Evolutionary conservation across 768 basidiomycete species (phyloP).

Genomic region (Amanita polypyramis): DNA sequence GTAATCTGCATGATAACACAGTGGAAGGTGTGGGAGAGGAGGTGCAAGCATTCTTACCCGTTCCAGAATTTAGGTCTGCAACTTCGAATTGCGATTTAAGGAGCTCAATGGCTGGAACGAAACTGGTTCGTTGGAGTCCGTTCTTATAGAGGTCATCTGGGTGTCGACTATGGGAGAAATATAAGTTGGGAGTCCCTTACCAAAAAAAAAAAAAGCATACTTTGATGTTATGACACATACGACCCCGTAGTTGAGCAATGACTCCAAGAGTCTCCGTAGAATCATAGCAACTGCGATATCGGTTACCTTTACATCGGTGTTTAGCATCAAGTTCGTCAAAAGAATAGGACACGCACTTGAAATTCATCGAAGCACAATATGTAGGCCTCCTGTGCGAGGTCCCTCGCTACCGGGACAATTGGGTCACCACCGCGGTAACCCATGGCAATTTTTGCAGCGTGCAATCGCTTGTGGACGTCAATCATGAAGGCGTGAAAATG

Average conservation of each 20-base stretch:
- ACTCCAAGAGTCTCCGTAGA: constrained; percentile 78
- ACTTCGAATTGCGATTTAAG: constrained; percentile 82
- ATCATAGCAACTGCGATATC: constrained; percentile 99
- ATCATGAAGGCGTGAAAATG: constrained; percentile 99
- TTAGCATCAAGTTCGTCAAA: constrained; percentile 1
- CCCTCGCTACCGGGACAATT: constrained; percentile 78
- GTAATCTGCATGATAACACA: constrained; percentile 54
- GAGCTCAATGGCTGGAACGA: constrained; percentile 89
- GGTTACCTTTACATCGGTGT: constrained; percentile 50
- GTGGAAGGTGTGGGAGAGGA: constrained; percentile 2
- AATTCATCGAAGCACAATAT: constrained; percentile 98
- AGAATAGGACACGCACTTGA: constrained; percentile 43
- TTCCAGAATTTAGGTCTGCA: constrained; percentile 91
- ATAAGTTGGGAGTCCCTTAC: background rate
- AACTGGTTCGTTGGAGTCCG: constrained; percentile 92
- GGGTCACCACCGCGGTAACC: constrained; percentile 68
- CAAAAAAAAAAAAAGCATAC: constrained; percentile 34
- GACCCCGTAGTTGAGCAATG: constrained; percentile 79
- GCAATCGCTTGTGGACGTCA: constrained; percentile 90
- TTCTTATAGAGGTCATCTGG: constrained; percentile 98
- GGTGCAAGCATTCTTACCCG: constrained; percentile 39
- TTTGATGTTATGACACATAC: constrained; percentile 97
- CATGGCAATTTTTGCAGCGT: constrained; percentile 67
- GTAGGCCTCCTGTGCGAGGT: constrained; percentile 73
- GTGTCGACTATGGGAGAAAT: constrained; percentile 63